Evolutionary conservation across 768 basidiomycete species (phyloP), one percentile per base, ranked within the genome.

Genomic region (Phanerochaete carnosa): DNA sequence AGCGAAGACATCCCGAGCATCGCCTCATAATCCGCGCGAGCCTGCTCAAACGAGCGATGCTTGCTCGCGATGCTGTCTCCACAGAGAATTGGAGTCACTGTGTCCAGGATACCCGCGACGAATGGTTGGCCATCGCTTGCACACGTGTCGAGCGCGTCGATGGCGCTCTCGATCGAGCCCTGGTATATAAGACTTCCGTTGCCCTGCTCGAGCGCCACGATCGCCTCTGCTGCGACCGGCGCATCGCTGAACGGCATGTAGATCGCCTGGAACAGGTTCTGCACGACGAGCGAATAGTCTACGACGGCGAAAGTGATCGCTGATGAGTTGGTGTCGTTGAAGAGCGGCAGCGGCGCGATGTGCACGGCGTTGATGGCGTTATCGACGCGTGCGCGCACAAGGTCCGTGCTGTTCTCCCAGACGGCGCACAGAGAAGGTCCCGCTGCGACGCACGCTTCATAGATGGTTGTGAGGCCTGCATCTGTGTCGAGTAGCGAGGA

Each of bases 361-460:
- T 43, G 54, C 37, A 55, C n/a, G 2, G 37, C 16, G 25, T 55
- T 37, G 33, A 55, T 15, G 23, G 57, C 2, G 2, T 13, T 16
- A 16, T 55, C 23, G 45, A 67, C 66, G 15, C 68, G 66, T 2
- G 58, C 58, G 19, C 60, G 43, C 45, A 73, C 64, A 22, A 39
- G 29, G 3, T 57, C 61, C 1, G 65, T 52, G 30, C 62, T 66
- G 7, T 61, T 30, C 54, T 69, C 70, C 53, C 65, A 66, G 22
- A 74, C 53, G 2, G 67, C 59, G 56, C 73, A 74, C 13, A 56
- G 51, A n/a, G 59, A 45, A 0, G 68, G 66, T 2, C 69, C 70
- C 16, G 72, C 72, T 1, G 63, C 26, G 39, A 60, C 62, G 39
- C 62, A 63, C 1, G 52, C 58, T 23, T 62, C 59, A 62, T 67